Percentiles rank a stretch among this genome's conserved stretches.
These are phyloP conservation scores for Medicago ruthenica DNA, from an alignment of 306 rosid species.

Conservation along the genomic window DNA sequence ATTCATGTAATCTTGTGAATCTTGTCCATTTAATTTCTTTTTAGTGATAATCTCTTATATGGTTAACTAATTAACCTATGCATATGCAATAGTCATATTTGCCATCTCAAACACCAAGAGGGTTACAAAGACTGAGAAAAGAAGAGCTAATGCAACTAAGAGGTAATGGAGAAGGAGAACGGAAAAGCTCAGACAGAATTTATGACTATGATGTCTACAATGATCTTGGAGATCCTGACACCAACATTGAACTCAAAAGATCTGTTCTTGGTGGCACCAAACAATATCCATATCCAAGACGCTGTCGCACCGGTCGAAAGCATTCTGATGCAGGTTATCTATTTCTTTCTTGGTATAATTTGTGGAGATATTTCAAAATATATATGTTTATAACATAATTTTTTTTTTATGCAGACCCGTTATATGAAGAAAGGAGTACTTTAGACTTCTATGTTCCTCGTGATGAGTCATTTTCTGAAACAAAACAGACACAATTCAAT, in stretches of 20 bases:
- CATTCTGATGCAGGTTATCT: conserved; percentile 53
- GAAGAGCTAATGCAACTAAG: conserved; percentile 51
- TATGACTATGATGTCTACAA: conserved; percentile 79
- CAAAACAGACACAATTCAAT: conserved; percentile 52
- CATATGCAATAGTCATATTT: conserved; percentile 50
- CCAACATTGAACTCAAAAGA: conserved; percentile 41
- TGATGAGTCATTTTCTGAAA: conserved; percentile 58
- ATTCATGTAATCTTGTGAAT: too few species aligned
- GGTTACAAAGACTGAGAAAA: conserved; percentile 57
- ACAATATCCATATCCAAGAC: conserved; percentile 66
- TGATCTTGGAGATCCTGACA: conserved; percentile 73
- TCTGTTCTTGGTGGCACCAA: conserved; percentile 65
- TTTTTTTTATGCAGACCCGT: conserved; percentile 45
- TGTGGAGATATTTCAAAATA: neutral
- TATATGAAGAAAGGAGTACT: conserved; percentile 44
- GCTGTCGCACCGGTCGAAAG: conserved; percentile 51
- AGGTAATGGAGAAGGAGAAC: conserved; percentile 71
- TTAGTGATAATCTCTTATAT: neutral
- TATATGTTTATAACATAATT: conserved; percentile 3
- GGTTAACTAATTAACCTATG: neutral
- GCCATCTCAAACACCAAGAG: conserved; percentile 73
- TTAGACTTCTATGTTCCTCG: conserved; percentile 60
- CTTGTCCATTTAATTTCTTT: neutral
- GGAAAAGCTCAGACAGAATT: conserved; percentile 59
- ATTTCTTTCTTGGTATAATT: neutral